phyloP scores from a whole-genome alignment of 108 stramenopile genomes.

The Skeletonema potamos region DNA sequence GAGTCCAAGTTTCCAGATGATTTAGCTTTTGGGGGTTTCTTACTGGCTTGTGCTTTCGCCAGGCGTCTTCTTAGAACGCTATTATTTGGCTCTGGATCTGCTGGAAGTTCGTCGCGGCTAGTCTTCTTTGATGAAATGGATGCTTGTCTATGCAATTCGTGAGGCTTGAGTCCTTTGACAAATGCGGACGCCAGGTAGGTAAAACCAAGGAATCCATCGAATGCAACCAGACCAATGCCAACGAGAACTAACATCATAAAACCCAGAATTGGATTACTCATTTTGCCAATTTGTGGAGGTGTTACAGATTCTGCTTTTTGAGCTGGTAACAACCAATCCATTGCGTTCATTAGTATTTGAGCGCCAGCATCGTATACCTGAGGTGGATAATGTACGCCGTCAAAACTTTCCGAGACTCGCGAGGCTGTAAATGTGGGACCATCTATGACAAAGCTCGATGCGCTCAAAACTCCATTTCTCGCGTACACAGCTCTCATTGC shows the following conservation, averaged over 20 bases:
- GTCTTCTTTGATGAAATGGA: slow-evolving; percentile 32
- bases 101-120: background rate
- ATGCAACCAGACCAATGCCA: slow-evolving; percentile 59
- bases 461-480: slow-evolving; percentile 40
- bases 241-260: slow-evolving; percentile 65
- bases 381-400: slow-evolving; percentile 90
- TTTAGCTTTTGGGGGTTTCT: background rate
- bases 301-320: slow-evolving; percentile 20
- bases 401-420: slow-evolving; percentile 73
- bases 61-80: background rate
- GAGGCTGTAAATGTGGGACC: slow-evolving; percentile 65
- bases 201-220: slow-evolving; percentile 86
- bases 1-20: background rate
- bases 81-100: background rate
- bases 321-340: slow-evolving; percentile 80
- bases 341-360: slow-evolving; percentile 78
- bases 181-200: slow-evolving; percentile 76
- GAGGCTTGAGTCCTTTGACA: slow-evolving; percentile 63
- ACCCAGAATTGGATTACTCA: slow-evolving; percentile 72
- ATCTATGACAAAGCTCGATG: slow-evolving; percentile 76
- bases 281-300: slow-evolving; percentile 57
- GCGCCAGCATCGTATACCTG: slow-evolving; percentile 79
- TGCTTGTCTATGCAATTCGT: slow-evolving; percentile 60
- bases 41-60: background rate
- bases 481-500: slow-evolving; percentile 62